A percentile compares a stretch with the other conserved stretches of the same genome.
Evolutionary conservation across 805 yeast genomes (phyloP).

Genomic region (Metschnikowia picachoensis): DNA sequence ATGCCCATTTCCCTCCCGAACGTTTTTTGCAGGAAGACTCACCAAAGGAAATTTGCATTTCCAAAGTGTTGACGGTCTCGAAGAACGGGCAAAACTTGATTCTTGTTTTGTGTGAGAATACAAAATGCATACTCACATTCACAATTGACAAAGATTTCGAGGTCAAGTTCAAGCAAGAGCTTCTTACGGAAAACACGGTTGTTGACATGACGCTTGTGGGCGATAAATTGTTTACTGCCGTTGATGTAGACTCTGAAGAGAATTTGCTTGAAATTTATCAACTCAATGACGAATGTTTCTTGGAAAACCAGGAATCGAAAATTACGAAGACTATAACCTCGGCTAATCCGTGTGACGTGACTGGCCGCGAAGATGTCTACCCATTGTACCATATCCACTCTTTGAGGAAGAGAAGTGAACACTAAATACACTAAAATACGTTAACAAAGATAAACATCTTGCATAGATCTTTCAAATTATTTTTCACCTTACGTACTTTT

Average conservation of each 20-base stretch:
- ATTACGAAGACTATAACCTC: constrained; percentile 23
- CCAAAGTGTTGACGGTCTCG: constrained; percentile 37
- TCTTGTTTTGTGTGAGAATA: constrained; percentile 50
- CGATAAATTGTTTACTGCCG: constrained; percentile 23
- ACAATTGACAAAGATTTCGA: constrained; percentile 22
- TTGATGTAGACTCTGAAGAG: constrained; percentile 27
- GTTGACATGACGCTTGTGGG: constrained; percentile 27
- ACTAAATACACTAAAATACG: constrained; percentile 26
- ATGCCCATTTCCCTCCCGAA: constrained; percentile 59
- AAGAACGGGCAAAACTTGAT: constrained; percentile 24
- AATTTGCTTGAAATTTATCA: constrained; percentile 23
- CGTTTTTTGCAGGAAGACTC: constrained; percentile 55
- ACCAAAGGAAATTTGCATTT: constrained; percentile 50
- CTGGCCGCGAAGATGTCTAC: constrained; percentile 35
- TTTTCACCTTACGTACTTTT: neutral
- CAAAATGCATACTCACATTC: constrained; percentile 42
- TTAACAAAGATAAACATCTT: neutral
- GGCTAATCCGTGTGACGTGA: constrained; percentile 31
- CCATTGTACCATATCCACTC: constrained; percentile 48
- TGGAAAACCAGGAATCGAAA: constrained; percentile 11
- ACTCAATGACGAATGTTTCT: constrained; percentile 21
- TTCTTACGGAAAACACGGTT: constrained; percentile 23
- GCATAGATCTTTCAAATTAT: neutral
- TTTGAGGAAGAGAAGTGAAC: constrained; percentile 63
- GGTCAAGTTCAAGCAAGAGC: constrained; percentile 28